Base-by-base conservation (phyloP, 2,329 filamentous ascomycete genomes). In the Diaporthe sp. region DNA sequence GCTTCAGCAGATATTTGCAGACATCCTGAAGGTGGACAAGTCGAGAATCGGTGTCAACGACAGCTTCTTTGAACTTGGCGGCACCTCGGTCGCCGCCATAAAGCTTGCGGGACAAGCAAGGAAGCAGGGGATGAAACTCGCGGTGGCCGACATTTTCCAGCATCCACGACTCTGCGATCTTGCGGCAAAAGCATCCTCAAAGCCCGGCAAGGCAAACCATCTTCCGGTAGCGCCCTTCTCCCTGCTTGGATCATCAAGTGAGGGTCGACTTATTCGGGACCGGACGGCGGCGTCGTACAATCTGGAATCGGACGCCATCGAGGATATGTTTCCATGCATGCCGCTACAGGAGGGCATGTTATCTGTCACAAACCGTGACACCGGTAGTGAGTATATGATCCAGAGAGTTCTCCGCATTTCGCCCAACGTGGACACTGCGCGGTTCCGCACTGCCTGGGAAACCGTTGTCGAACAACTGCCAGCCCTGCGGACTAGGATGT, bases 31-130 rank as follows among this genome's bases (percentile, higher is more conserved):
- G 51, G n/a, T 55, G 9, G 51, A 55, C 15, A 55, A 55, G n/a
- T 55, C 51, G 51, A 55, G 6, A 55, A 77, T 79, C 42, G 58
- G 75, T 31, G 57, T 51, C 10, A 10, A 70, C 6, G 79, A 80
- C 53, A 79, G 76, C 72, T 83, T 83, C 76, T 79, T 83, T 67
- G 70, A 74, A 4, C 62, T 82, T 2, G 81, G 82, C 0, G 82
- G 82, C 3, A 78, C 82, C 67, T 83, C 82, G 0, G 74, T 82
- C 34, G 53, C 67, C 2, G 80, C 81, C 8, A 81, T 82, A 74
- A 73, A 72, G 22, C 58, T 81, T 2, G 78, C 79, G 2, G 69
- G 76, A 6, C 58, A 28, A 0, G 78, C 79, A 2, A 74, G 78
- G 15, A 51, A 77, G n/a, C 25, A 22, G 4, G 74, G 76, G 17